Evolutionary conservation across 108 stramenopile species (phyloP).

Genomic region (Skeletonema costatum): DNA sequence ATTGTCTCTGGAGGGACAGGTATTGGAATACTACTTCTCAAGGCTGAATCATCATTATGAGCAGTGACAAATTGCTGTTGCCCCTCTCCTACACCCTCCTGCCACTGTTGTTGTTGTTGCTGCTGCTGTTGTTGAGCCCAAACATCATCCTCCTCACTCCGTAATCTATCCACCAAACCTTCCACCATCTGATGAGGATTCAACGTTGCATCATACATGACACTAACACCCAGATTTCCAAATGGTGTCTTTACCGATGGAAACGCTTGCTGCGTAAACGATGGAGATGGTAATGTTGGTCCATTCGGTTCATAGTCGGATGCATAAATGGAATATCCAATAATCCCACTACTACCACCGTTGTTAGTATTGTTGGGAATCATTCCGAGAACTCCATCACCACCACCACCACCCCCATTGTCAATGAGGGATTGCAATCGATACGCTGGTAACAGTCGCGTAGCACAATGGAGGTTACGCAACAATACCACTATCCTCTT

Average conservation of each 20-base stretch:
- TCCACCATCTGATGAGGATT: slow-evolving; percentile 29
- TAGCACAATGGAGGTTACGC: slow-evolving; percentile 66
- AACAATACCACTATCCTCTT: slow-evolving; percentile 75
- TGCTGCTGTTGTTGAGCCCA: background rate
- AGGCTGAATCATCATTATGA: background rate
- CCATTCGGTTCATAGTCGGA: slow-evolving; percentile 34
- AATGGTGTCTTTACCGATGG: slow-evolving; percentile 56
- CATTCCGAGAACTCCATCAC: background rate
- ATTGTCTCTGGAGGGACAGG: slow-evolving; percentile 2
- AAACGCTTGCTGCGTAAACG: slow-evolving; percentile 40
- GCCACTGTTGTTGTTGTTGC: slow-evolving; percentile 17
- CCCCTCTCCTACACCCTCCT: background rate
- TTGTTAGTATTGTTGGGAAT: background rate
- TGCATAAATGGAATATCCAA: slow-evolving; percentile 68
- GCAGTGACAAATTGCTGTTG: slow-evolving; percentile 6
- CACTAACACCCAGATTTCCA: slow-evolving; percentile 59
- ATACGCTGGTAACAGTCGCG: slow-evolving; percentile 74
- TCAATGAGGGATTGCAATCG: slow-evolving; percentile 33
- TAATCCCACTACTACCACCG: background rate
- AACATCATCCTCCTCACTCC: slow-evolving; percentile 12
- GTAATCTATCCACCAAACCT: slow-evolving; percentile 5
- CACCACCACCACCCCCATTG: background rate
- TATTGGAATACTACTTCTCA: background rate
- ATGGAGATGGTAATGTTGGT: slow-evolving; percentile 44
- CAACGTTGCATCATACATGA: slow-evolving; percentile 57